Conservation (phyloP, 768 basidiomycete genomes). For the Hortiboletus flavorubellus region DNA sequence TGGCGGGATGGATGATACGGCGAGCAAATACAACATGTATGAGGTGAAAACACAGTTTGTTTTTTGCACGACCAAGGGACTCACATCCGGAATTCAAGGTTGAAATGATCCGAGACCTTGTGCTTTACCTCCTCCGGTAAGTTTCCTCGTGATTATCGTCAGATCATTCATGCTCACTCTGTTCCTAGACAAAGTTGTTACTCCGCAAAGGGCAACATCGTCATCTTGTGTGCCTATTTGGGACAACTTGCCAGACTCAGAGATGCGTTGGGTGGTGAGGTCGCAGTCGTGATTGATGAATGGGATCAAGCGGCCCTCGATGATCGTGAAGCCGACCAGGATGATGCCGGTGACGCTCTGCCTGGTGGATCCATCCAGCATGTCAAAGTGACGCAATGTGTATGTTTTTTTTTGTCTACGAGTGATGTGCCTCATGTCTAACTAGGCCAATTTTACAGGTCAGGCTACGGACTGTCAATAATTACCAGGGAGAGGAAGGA, state of each 20-base stretch:
- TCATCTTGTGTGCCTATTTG: slow-evolving; percentile 52
- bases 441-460: slow-evolving; percentile 39
- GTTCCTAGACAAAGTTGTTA: slow-evolving; percentile 47
- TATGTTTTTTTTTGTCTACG: slow-evolving; percentile 25
- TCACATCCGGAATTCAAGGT: slow-evolving; percentile 26
- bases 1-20: slow-evolving; percentile 55
- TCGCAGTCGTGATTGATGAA: slow-evolving; percentile 68
- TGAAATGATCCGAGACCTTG: slow-evolving; percentile 49
- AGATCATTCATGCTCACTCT: background rate
- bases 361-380: slow-evolving; percentile 35
- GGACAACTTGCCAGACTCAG: slow-evolving; percentile 48
- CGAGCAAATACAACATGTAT: slow-evolving; percentile 61
- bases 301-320: slow-evolving; percentile 61
- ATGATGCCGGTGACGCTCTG: slow-evolving; percentile 30
- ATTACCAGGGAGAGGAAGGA: slow-evolving; percentile 75
- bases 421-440: background rate
- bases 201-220: slow-evolving; percentile 45
- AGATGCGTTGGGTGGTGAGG: slow-evolving; percentile 40
- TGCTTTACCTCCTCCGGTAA: slow-evolving; percentile 46
- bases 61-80: background rate
- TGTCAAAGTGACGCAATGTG: slow-evolving; percentile 51
- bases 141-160: background rate
- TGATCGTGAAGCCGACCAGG: slow-evolving; percentile 43
- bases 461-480: slow-evolving; percentile 70
- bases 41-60: slow-evolving; percentile 55